Conservation (phyloP, 306 rosid species). For the Dalbergia cultrata region DNA sequence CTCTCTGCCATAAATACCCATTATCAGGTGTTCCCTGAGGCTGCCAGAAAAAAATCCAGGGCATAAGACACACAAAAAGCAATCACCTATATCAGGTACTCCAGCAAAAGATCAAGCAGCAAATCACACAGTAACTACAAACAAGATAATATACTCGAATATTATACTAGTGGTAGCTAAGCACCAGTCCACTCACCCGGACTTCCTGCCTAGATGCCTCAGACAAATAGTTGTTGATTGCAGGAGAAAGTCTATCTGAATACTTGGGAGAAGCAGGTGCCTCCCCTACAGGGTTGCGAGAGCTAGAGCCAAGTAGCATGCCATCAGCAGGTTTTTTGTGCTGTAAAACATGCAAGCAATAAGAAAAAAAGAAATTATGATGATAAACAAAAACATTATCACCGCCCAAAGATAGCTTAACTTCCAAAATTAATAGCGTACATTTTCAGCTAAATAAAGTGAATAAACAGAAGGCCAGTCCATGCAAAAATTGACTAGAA, state of each 20-base stretch:
- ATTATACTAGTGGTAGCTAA: conserved; percentile 28
- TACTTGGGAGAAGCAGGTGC: conserved; percentile 93
- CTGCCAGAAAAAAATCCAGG: conserved; percentile 62
- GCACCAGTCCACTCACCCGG: conserved; percentile 71
- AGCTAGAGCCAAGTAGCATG: conserved; percentile 92
- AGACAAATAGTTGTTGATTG: conserved; percentile 93
- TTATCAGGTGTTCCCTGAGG: conserved; percentile 98
- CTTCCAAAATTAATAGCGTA: background rate
- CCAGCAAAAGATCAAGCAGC: conserved; percentile 19
- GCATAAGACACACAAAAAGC: conserved; percentile 36
- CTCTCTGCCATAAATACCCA: conserved; percentile 94
- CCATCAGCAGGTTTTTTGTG: conserved; percentile 96
- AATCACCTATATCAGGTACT: conserved; percentile 16
- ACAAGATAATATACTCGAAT: background rate
- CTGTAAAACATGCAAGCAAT: conserved; percentile 64
- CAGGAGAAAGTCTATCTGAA: conserved; percentile 96
- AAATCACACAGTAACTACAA: conserved; percentile 36
- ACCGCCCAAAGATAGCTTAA: background rate
- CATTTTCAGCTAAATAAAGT: background rate
- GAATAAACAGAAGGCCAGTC: background rate
- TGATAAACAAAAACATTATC: conserved; percentile 23
- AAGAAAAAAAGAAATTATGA: conserved; percentile 32
- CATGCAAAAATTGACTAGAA: conserved; percentile 29
- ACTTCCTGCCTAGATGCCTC: conserved; percentile 99
- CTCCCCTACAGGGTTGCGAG: conserved; percentile 92